Base-by-base conservation (phyloP, 2,329 filamentous ascomycete species). In the Albifimbria verrucaria region DNA sequence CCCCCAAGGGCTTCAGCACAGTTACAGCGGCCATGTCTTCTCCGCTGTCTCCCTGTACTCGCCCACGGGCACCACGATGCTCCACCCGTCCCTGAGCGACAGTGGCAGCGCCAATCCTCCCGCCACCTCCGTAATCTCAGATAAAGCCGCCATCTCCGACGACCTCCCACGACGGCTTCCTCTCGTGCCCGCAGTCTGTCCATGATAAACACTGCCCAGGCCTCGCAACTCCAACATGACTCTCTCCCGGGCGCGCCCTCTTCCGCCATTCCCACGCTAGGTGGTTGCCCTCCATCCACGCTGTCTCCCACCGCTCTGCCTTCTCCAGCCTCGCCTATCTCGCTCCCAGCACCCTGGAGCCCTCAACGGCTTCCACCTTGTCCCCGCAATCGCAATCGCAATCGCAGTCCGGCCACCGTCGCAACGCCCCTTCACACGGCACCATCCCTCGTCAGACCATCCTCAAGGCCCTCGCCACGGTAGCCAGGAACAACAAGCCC, bases 391-490 rank as follows among this genome's bases (percentile, higher is more conserved):
- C 52, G 22, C n/a, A n/a, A n/a, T 43, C 55, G 7, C 24, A 51
- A 42, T 41, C 53, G 23, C 50, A 47, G 20, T 57, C 56, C 57
- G 70, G 62, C 48, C 63, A 78, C 58, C 75, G 72, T 49, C 79
- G 77, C 66, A 77, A 73, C 68, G 70, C 74, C 17, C 75, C 77
- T 26, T 87, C 86, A 11, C 78, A 82, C 66, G 87, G 90, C 62
- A 49, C 59, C 2, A 77, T 92, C 59, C 89, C 90, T 12, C 85
- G 85, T 57, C 90, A 93, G 72, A 93, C 90, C 52, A 85, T 92
- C 64, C 84, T 92, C 76, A 92, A 94, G 74, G 89, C 89, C 6
- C 73, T 93, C 59, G 88, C 88, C 52, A 92, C 89, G 15, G 77
- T 82, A 43, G 75, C 79, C 53, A 80, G 80, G 64, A 81, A 77